phyloP scores from a whole-genome alignment of 371 early-diverging fungal species.

The Haplosporangium sp. region DNA sequence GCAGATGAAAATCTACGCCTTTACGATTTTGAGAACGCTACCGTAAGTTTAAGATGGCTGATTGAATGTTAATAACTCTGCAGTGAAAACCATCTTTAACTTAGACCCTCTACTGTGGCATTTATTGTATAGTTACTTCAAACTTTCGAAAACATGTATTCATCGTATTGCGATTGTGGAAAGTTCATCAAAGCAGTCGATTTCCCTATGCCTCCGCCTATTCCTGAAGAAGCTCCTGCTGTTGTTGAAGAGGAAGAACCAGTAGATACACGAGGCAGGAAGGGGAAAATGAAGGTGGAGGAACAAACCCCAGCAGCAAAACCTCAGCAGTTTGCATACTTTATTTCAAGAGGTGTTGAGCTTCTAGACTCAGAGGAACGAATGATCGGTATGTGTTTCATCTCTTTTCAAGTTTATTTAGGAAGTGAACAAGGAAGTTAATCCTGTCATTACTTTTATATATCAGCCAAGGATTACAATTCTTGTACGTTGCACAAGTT shows the following conservation, averaged over 20 bases:
- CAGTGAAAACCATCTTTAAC: neutral
- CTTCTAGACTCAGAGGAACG: constrained; percentile 86
- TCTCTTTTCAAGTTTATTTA: neutral
- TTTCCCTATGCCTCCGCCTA: constrained; percentile 54
- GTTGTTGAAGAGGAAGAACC: constrained; percentile 13
- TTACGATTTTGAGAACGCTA: constrained; percentile 89
- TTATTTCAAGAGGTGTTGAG: constrained; percentile 91
- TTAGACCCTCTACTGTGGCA: too few species aligned
- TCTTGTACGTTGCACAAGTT: constrained; percentile 84
- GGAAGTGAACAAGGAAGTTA: too few species aligned
- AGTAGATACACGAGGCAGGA: constrained; percentile 26
- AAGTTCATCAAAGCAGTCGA: constrained; percentile 83
- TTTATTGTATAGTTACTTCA: constrained; percentile 67
- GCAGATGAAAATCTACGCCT: constrained; percentile 87
- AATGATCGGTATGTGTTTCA: constrained; percentile 71
- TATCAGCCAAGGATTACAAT: constrained; percentile 82
- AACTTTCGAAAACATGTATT: constrained; percentile 84
- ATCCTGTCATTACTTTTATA: neutral
- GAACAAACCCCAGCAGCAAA: constrained; percentile 21
- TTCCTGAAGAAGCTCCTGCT: constrained; percentile 51
- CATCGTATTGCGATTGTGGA: constrained; percentile 92
- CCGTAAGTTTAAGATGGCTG: constrained; percentile 63
- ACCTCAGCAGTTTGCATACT: constrained; percentile 72
- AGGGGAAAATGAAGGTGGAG: constrained; percentile 40
- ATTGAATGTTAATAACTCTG: neutral